Percentiles rank a stretch among this genome's conserved stretches.
Conservation (phyloP, 768 basidiomycete species). For the Kwoniella sp. region DNA sequence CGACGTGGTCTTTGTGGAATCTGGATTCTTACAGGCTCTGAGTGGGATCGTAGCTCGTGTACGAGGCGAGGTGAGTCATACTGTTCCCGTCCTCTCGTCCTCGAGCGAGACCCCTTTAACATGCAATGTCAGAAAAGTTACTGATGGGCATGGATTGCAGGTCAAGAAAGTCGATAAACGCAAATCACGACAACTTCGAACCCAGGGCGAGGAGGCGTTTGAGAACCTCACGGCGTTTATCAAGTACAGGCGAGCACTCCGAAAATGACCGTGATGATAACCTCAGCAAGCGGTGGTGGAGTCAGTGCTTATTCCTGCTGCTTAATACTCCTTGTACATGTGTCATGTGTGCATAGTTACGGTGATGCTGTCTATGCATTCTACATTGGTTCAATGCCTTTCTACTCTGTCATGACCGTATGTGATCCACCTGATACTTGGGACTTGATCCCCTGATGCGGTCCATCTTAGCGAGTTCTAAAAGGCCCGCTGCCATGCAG, state of each 20-base stretch:
- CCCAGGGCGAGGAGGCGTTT: constrained; percentile 56
- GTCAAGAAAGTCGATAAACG: constrained; percentile 57
- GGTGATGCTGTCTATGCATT: too few relatives aligned
- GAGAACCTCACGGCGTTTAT: constrained; percentile 58
- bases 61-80: constrained; percentile 53
- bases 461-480: too few relatives aligned
- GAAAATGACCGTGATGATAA: constrained; percentile 13
- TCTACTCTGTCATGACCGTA: too few relatives aligned
- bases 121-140: too few relatives aligned
- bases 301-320: not conserved
- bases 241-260: constrained; percentile 54
- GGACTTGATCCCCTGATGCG: too few relatives aligned
- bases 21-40: constrained; percentile 49
- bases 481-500: too few relatives aligned
- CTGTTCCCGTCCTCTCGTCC: not conserved
- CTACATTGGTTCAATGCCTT: not conserved
- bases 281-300: too few relatives aligned
- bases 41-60: constrained; percentile 49
- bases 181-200: constrained; percentile 54
- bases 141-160: constrained; percentile 39
- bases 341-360: too few relatives aligned
- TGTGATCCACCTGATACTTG: too few relatives aligned
- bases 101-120: too few relatives aligned
- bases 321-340: too few relatives aligned
- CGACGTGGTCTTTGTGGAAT: constrained; percentile 60